Evolutionary conservation across 345 rosid genomes (phyloP), one percentile per base, ranked within the genome.

Genomic region (Orychophragmus violaceus): DNA sequence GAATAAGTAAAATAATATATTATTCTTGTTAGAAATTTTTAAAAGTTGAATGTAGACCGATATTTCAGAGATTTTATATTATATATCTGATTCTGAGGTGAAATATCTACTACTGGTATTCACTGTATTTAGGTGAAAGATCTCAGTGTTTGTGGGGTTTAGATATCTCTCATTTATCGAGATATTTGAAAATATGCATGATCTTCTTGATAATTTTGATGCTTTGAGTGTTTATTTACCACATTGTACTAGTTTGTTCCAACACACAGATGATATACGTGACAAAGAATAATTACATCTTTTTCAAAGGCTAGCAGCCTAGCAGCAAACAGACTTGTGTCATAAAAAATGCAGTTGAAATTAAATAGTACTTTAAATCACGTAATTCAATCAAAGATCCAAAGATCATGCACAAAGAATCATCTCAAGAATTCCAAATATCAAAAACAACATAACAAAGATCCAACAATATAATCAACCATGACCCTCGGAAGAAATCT

Each of bases 351-450:
- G 21, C 23, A 65, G 76, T 32, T 39, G 22, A 59, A 39, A 73
- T 59, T 65, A 48, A 72, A 36, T 64, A 59, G 54, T 58, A 42
- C 14, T 19, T 19, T 25, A 10, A 46, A 45, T 56, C 33, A 57
- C 30, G 32, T 51, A 50, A 72, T 28, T 4, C 57, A 59, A 65
- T 5, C 5, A 23, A 65, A 64, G 71, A 72, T 72, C 71, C 71
- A 72, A 69, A 73, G 62, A 52, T 72, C 49, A 59, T 73, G 67
- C 67, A 49, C n/a, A 41, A 73, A 66, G 56, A 66, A 73, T 64
- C 59, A 57, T 64, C 71, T 64, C 53, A 49, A 72, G 76, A 71
- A 63, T 53, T 63, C 12, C 27, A 53, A 63, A 54, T 62, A 44
- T 33, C 49, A n/a, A 30, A 53, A 62, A 54, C 36, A 9, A 44